phyloP scores from a whole-genome alignment of 345 rosid species.

The Reutealis trisperma region DNA sequence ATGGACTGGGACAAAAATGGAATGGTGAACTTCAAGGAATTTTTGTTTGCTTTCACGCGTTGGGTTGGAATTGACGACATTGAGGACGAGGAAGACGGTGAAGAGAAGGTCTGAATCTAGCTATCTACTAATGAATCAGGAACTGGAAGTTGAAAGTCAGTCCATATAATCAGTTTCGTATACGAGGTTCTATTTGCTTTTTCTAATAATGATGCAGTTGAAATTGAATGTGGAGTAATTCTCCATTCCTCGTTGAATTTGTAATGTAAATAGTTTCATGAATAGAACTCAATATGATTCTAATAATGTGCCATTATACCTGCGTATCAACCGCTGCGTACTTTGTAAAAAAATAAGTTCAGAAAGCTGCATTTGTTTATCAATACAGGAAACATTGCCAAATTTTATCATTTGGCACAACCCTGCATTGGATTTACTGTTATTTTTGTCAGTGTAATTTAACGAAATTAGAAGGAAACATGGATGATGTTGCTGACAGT shows the following conservation, averaged over 20 bases:
- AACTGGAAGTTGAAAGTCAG: not conserved
- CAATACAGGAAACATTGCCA: not conserved
- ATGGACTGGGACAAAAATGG: slow-evolving; percentile 99
- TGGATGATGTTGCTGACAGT: no score
- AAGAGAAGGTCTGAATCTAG: slow-evolving; percentile 25
- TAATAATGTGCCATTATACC: slow-evolving; percentile 1
- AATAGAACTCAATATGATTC: slow-evolving; percentile 3
- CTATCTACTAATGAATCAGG: not conserved
- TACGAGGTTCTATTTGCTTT: not conserved
- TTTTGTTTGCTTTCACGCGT: slow-evolving; percentile 82
- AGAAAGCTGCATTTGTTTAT: not conserved
- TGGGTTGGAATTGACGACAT: slow-evolving; percentile 86
- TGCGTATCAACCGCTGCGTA: not conserved
- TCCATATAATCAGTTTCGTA: not conserved
- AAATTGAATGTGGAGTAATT: not conserved
- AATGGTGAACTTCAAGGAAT: slow-evolving; percentile 90
- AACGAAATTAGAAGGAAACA: no score
- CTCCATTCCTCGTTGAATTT: not conserved
- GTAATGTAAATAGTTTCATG: slow-evolving; percentile 23
- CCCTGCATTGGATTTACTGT: not conserved
- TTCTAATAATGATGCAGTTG: slow-evolving; percentile 14
- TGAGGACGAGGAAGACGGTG: slow-evolving; percentile 63
- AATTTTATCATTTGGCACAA: not conserved
- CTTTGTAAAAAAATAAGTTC: no score
- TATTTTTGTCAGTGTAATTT: no score